Evolutionary conservation across 1,139 yeast genomes (phyloP).

Genomic region (Lodderomyces beijingensis): DNA sequence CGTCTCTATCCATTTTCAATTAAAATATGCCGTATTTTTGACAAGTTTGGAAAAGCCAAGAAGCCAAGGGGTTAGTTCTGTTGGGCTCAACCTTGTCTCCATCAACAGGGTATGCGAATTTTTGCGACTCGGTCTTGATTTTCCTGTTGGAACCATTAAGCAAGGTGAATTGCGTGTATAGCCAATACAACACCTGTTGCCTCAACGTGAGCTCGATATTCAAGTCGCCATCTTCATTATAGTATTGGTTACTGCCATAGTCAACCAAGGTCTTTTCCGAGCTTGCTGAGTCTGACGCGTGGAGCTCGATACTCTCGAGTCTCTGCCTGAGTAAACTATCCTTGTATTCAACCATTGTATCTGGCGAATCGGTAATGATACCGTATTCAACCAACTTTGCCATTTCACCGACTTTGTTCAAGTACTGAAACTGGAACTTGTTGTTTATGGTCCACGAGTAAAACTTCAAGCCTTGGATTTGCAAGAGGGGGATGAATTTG

Average conservation of each 20-base stretch:
- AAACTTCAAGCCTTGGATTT: conserved; percentile 45
- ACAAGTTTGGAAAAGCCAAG: conserved; percentile 25
- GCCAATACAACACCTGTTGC: conserved; percentile 19
- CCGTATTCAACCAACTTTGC: conserved; percentile 41
- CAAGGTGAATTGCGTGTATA: conserved; percentile 16
- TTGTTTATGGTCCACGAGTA: conserved; percentile 84
- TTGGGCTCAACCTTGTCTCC: conserved; percentile 19
- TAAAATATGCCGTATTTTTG: conserved; percentile 33
- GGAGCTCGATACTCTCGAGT: conserved; percentile 1
- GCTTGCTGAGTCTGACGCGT: conserved; percentile 6
- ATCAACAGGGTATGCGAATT: conserved; percentile 23
- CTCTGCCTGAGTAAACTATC: background rate
- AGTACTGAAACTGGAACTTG: conserved; percentile 43
- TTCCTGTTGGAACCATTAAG: conserved; percentile 15
- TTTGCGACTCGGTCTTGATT: conserved; percentile 19
- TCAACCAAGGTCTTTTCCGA: background rate
- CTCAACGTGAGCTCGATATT: conserved; percentile 17
- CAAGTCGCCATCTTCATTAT: conserved; percentile 15
- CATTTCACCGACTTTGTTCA: conserved; percentile 23
- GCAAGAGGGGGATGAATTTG: conserved; percentile 34
- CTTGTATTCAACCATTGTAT: conserved; percentile 24
- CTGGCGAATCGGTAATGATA: conserved; percentile 60
- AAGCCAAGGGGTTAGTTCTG: conserved; percentile 15
- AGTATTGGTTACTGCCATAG: conserved; percentile 7
- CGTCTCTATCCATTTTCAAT: no score